Conservation (phyloP, 2,329 filamentous ascomycete species). For the Annulohypoxylon truncatum region DNA sequence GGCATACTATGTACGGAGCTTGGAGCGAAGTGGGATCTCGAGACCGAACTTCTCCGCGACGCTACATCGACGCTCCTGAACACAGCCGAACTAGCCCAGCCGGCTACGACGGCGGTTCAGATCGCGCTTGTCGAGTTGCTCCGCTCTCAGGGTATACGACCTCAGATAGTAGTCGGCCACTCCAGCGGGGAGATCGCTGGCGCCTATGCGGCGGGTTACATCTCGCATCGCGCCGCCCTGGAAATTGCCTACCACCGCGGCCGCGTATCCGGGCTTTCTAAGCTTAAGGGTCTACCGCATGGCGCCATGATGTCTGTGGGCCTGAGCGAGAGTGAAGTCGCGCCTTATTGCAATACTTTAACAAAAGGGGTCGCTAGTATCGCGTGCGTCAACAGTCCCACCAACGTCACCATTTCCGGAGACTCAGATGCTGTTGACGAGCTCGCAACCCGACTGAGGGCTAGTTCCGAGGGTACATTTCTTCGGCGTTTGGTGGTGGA, state of each 20-base stretch:
- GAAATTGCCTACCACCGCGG: slow-evolving; percentile 35
- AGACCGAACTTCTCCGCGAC: background rate
- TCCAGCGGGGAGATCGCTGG: slow-evolving; percentile 55
- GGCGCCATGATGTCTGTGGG: slow-evolving; percentile 38
- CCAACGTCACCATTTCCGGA: background rate
- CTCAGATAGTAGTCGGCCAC: slow-evolving; percentile 39
- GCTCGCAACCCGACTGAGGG: background rate
- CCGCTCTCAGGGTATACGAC: slow-evolving; percentile 11
- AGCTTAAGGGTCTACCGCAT: background rate
- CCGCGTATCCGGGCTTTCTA: background rate
- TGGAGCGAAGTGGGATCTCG: background rate
- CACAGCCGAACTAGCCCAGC: background rate
- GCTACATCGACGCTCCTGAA: background rate
- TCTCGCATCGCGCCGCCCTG: slow-evolving; percentile 27
- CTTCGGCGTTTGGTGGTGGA: background rate
- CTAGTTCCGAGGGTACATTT: too few species aligned
- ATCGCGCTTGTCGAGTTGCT: slow-evolving; percentile 32
- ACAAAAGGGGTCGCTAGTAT: slow-evolving; percentile 18
- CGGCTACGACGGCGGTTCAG: slow-evolving; percentile 31
- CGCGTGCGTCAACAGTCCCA: too few species aligned
- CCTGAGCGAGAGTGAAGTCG: slow-evolving; percentile 1
- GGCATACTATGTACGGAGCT: background rate
- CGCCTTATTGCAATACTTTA: background rate
- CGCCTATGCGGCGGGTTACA: slow-evolving; percentile 52
- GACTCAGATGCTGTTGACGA: background rate